Percentiles rank a stretch among this genome's conserved stretches.
Evolutionary conservation across 495 filamentous ascomycete species (phyloP).

Genomic region (Elasticomyces elasticus): DNA sequence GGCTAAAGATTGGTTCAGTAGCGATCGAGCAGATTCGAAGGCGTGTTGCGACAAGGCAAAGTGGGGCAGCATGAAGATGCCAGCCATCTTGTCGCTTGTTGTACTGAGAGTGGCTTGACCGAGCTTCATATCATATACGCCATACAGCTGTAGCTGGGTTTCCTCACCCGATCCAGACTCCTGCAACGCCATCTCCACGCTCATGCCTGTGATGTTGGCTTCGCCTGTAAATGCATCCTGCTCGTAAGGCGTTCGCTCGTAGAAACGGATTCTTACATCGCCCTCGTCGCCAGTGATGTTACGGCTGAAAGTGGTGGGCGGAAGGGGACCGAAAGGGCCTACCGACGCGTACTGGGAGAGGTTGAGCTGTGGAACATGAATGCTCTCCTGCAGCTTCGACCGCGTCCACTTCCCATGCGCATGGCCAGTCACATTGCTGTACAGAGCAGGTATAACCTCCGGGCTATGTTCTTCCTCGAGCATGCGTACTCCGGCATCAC

Average conservation of each 20-base stretch:
- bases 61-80: constrained; percentile 81
- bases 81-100: constrained; percentile 83
- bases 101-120: constrained; percentile 74
- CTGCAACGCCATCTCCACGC: constrained; percentile 56
- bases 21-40: constrained; percentile 54
- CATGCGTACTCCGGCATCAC: constrained; percentile 25
- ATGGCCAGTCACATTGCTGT: constrained; percentile 73
- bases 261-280: constrained; percentile 21
- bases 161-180: constrained; percentile 58
- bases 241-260: constrained; percentile 18
- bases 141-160: constrained; percentile 66
- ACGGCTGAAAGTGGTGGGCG: constrained; percentile 19
- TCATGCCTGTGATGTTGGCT: constrained; percentile 39
- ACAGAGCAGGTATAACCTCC: constrained; percentile 39
- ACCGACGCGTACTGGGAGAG: constrained; percentile 38
- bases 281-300: constrained; percentile 29
- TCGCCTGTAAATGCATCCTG: neutral
- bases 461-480: neutral
- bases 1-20: constrained; percentile 63
- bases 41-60: constrained; percentile 56
- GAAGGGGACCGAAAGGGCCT: constrained; percentile 15
- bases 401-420: constrained; percentile 69
- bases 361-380: constrained; percentile 39
- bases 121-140: constrained; percentile 68
- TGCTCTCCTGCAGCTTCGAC: constrained; percentile 34